Conservation (phyloP, 306 rosid species). For the Fagus crenata region DNA sequence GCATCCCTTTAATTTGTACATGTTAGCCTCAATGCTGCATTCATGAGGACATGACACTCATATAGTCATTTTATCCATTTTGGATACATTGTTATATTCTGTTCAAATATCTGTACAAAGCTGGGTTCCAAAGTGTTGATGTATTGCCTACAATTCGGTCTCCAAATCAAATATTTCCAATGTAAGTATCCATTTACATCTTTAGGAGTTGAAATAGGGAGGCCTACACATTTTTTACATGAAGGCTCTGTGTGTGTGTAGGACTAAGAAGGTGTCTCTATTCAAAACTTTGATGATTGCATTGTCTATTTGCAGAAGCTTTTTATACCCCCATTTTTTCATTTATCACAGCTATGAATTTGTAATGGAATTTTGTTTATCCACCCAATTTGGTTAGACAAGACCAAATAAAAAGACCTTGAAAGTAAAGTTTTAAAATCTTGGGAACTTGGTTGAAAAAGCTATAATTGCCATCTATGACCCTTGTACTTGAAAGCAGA, state of each 20-base stretch:
- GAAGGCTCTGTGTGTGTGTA: too few relatives aligned
- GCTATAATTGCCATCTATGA: slow-evolving; percentile 7
- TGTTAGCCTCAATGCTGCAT: not conserved
- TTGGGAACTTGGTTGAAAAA: not conserved
- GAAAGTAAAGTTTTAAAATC: too few relatives aligned
- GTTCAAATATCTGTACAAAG: not conserved
- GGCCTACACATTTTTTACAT: not conserved
- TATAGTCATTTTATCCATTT: not conserved
- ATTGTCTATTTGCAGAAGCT: not conserved
- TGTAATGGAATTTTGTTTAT: not conserved
- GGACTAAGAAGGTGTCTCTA: too few relatives aligned
- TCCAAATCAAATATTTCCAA: not conserved
- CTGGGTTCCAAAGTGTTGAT: not conserved
- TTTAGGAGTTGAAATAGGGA: not conserved
- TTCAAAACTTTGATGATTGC: not conserved
- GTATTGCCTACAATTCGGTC: not conserved
- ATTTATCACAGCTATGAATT: not conserved
- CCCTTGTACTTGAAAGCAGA: slow-evolving; percentile 11
- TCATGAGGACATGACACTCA: not conserved
- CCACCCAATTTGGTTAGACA: not conserved
- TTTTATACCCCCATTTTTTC: not conserved
- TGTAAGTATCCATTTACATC: not conserved
- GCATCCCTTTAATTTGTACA: not conserved
- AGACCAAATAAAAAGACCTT: not conserved
- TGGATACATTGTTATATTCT: not conserved